A percentile compares a stretch with the other conserved stretches of the same genome.
phyloP scores from a whole-genome alignment of 768 basidiomycete genomes.

The Paxillus ammoniavirescens region DNA sequence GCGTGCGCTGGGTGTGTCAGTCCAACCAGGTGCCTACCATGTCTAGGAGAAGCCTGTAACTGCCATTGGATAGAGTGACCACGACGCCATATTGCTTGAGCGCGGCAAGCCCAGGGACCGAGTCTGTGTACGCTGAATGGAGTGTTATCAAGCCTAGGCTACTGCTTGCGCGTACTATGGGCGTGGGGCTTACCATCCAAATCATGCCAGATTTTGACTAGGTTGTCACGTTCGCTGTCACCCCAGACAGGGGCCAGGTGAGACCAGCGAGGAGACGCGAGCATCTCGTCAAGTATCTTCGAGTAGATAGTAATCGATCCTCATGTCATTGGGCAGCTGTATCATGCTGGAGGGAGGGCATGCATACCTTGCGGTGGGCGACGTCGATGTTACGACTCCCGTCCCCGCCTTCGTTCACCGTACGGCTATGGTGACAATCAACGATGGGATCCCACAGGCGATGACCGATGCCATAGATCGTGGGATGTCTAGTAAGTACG shows the following conservation, averaged over 20 bases:
- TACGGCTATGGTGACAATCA: slow-evolving; percentile 29
- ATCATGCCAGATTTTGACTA: slow-evolving; percentile 61
- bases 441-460: not conserved
- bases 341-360: not conserved
- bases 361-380: slow-evolving; percentile 54
- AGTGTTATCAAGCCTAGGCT: slow-evolving; percentile 29
- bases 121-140: slow-evolving; percentile 57
- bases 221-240: slow-evolving; percentile 39
- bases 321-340: not conserved
- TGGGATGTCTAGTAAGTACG: too few species aligned
- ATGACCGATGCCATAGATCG: not conserved
- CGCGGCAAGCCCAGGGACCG: slow-evolving; percentile 43
- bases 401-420: slow-evolving; percentile 42
- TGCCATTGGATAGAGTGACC: slow-evolving; percentile 62
- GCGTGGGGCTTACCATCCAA: slow-evolving; percentile 41
- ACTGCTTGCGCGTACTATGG: too few species aligned
- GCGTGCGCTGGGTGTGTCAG: not conserved
- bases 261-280: slow-evolving; percentile 48
- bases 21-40: slow-evolving; percentile 39
- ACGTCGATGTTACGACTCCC: slow-evolving; percentile 53
- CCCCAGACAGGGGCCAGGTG: slow-evolving; percentile 46
- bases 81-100: slow-evolving; percentile 53
- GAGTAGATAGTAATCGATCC: not conserved
- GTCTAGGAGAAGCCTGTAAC: slow-evolving; percentile 56
- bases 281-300: slow-evolving; percentile 59